phyloP scores from a whole-genome alignment of 257 asterid genomes.

The Nicotiana noctiflora region DNA sequence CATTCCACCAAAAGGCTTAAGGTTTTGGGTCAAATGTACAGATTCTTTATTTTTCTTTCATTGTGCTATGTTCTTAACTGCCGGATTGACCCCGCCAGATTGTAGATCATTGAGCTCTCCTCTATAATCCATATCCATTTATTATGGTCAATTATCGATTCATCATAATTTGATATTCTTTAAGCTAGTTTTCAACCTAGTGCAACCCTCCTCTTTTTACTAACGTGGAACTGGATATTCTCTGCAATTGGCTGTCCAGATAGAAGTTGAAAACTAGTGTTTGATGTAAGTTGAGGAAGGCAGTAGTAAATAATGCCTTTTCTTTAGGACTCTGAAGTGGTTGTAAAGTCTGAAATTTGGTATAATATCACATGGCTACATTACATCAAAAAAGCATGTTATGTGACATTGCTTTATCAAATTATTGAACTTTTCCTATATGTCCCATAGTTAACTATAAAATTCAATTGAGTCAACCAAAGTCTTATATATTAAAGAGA shows the following conservation, averaged over 20 bases:
- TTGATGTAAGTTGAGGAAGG: neutral
- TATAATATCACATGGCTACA: neutral
- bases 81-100: neutral
- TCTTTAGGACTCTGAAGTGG: neutral
- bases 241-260: neutral
- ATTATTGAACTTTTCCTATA: neutral
- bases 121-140: neutral
- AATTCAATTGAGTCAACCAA: neutral
- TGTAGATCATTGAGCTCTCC: neutral
- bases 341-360: constrained; percentile 1
- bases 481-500: neutral
- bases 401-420: neutral
- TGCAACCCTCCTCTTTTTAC: neutral
- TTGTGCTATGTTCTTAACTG: neutral
- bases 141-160: neutral
- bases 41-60: neutral
- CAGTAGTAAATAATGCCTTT: neutral
- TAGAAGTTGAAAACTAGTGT: constrained; percentile 1
- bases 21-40: neutral
- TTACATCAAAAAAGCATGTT: neutral
- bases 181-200: neutral
- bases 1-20: neutral
- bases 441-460: neutral
- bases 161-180: neutral
- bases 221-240: neutral